Base-by-base conservation (phyloP, 2,329 filamentous ascomycete genomes). In the Laburnicola sp. region DNA sequence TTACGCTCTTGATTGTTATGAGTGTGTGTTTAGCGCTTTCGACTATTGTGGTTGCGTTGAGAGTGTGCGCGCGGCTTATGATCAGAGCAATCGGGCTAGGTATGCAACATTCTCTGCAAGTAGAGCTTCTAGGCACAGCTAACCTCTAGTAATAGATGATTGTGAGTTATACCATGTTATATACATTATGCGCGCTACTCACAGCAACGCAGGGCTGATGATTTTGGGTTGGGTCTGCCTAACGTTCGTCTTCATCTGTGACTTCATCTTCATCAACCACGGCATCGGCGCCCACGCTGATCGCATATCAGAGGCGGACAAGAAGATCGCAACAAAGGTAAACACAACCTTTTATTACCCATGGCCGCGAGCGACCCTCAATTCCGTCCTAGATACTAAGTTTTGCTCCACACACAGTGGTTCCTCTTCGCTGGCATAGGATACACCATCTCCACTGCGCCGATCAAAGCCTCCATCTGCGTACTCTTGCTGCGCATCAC, bases 401-500 rank as follows among this genome's bases (percentile, higher is more conserved):
- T 8, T 21, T 7, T 6, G n/a, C 26, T 21, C 25, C 6, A 10
- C 28, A 10, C 28, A 30, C 26, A 48, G 45, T 41, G 28, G 36
- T 41, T 41, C 11, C 45, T 48, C 45, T 25, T 48, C n/a, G 36
- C 36, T 6, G 36, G 30, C 25, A 39, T 48, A 8, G 45, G 26
- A 16, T 48, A 48, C 36, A 30, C 45, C 28, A 34, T 34, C 9
- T 21, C 45, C 10, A 48, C 45, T 10, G 28, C 31, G 30, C 45
- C 45, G 8, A 40, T 48, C 37, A 48, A 48, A 42, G 45, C 45
- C n/a, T 48, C 45, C 8, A 48, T 48, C 9, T 48, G 45, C 30
- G 45, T 48, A n/a, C 37, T 48, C 2, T 11, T 48, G 9, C 26
- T 48, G 6, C 45, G 45, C 6, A 32, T 48, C 9, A 41, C 45